Evolutionary conservation across 345 rosid genomes (phyloP), one percentile per base, ranked within the genome.

Genomic region (Lagerstroemia speciosa): DNA sequence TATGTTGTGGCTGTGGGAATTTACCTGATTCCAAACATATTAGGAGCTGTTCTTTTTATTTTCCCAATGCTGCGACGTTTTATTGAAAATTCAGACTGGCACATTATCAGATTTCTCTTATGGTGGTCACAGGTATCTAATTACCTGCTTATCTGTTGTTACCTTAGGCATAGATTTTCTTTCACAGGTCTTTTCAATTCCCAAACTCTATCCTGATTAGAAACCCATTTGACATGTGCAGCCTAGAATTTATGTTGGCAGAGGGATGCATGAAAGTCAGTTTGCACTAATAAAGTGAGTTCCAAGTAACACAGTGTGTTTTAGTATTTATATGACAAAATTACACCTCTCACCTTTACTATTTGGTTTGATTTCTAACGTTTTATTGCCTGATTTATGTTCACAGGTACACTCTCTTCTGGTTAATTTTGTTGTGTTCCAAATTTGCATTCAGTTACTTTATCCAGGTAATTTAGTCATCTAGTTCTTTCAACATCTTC

Each of bases 231-330:
- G 52, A 71, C 73, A 17, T 71, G 66, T 78, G 79, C 93, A 93
- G 97, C 98, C 98, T 70, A 85, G 98, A 81, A 83, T 91, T 69
- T 93, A 91, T 68, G 78, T 93, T 62, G 98, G 98, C 55, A 86
- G 98, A 78, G 98, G 98, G 72, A 91, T 93, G 98, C 98, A 93
- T 79, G 98, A 93, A 80, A 93, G 97, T 70, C 98, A 91, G 75
- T 83, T 89, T 80, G 68, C 94, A 67, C 91, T 93, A 61, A 67
- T 93, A 60, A 93, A 93, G 98, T 93, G 76, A 83, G 97, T 87
- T 66, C 14, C 9, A 30, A 69, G 66, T 63, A 48, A 33, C 37
- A 64, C 46, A 53, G 46, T 41, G 46, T 58, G 30, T 26, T 24
- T 7, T 26, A n/a, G 61, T 58, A 58, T 27, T 14, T 52, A 2